Conservation (phyloP, 805 yeast genomes). For the Brettanomyces bruxellensis region DNA sequence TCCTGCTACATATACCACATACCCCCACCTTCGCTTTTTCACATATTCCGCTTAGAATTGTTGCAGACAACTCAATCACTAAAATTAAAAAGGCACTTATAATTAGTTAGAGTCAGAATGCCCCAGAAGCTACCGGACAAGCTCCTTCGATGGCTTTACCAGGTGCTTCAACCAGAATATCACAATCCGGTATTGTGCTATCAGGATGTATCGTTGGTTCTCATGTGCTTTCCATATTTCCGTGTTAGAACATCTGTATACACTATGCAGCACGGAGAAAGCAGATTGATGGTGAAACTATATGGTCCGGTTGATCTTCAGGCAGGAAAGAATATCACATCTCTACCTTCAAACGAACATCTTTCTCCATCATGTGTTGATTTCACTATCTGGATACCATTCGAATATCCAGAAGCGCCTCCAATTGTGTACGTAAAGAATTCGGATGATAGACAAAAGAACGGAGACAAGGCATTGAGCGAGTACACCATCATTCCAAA, state of each 20-base stretch:
- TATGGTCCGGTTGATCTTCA: conserved; percentile 44
- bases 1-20: too few relatives aligned
- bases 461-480: background rate
- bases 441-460: background rate
- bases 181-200: conserved; percentile 47
- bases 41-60: too few relatives aligned
- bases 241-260: conserved; percentile 62
- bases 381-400: conserved; percentile 70
- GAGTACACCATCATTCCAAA: conserved; percentile 39
- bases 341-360: too few relatives aligned
- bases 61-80: too few relatives aligned
- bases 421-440: conserved; percentile 57
- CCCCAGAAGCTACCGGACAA: conserved; percentile 26
- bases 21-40: too few relatives aligned
- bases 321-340: conserved; percentile 15
- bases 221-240: conserved; percentile 43
- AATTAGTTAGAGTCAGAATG: background rate
- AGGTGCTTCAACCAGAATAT: conserved; percentile 53
- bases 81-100: too few relatives aligned
- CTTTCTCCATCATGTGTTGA: conserved; percentile 16
- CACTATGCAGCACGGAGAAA: conserved; percentile 47
- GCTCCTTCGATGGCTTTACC: conserved; percentile 49
- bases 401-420: conserved; percentile 53
- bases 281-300: conserved; percentile 52
- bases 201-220: conserved; percentile 49